These are phyloP conservation scores for Sophora flavescens DNA, from an alignment of 306 rosid genomes.

Conservation along the genomic window DNA sequence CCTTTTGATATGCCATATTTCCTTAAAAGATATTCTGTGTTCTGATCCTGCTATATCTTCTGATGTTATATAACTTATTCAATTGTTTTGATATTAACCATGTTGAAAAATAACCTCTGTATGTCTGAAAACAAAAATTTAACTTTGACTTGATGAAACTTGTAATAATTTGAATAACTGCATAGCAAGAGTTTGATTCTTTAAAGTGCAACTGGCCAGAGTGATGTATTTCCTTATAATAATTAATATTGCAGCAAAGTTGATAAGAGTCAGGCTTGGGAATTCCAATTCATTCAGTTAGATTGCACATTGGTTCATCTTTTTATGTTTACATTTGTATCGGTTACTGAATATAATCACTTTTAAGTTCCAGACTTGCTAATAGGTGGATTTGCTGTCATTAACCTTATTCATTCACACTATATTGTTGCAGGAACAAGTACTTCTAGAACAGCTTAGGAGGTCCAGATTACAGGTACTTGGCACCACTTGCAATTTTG, in stretches of 20 bases:
- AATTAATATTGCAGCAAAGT: neutral
- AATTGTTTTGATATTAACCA: neutral
- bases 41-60: neutral
- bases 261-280: neutral
- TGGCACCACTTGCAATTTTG: neutral
- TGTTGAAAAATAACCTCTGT: neutral
- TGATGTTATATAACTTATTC: neutral
- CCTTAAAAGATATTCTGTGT: neutral
- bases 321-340: constrained; percentile 3
- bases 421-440: constrained; percentile 62
- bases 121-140: neutral
- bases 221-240: neutral
- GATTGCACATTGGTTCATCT: neutral
- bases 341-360: neutral
- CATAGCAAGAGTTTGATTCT: constrained; percentile 10
- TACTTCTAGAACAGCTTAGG: constrained; percentile 63
- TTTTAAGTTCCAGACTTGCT: constrained; percentile 20
- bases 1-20: constrained; percentile 11
- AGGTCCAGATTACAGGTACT: constrained; percentile 70
- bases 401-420: neutral
- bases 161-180: neutral
- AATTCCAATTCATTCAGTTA: neutral
- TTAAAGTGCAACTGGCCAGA: neutral
- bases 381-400: neutral
- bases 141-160: neutral